A percentile compares a stretch with the other conserved stretches of the same genome.
Conservation (phyloP, 331 rosid species). For the Cucumis variabilis region DNA sequence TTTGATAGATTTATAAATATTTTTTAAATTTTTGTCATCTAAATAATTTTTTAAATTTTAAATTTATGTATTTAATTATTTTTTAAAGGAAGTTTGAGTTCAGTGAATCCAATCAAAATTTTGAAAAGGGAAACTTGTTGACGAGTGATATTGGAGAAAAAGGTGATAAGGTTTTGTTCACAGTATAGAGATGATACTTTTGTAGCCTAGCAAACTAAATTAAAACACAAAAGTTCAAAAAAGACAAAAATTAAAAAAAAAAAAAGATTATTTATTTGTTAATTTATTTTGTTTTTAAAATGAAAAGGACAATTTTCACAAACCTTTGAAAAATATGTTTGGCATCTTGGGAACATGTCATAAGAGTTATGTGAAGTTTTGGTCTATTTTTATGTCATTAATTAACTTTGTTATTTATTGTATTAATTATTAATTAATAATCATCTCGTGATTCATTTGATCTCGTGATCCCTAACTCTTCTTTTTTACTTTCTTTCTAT, state of each 20-base stretch:
- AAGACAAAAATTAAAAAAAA: neutral
- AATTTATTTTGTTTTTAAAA: too few relatives aligned
- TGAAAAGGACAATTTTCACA: constrained; percentile 15
- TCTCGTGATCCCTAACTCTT: neutral
- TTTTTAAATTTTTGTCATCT: too few relatives aligned
- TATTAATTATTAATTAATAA: neutral
- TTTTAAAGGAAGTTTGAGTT: neutral
- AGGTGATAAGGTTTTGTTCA: neutral
- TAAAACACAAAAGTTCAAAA: neutral
- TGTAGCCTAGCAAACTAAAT: neutral
- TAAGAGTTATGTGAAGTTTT: constrained; percentile 28
- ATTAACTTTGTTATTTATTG: neutral
- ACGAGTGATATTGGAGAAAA: neutral
- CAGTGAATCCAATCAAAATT: neutral
- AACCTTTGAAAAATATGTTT: neutral
- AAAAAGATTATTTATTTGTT: neutral
- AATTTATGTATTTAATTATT: neutral
- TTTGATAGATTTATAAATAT: too few relatives aligned
- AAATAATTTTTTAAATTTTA: too few relatives aligned
- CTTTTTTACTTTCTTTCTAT: neutral
- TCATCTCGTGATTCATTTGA: constrained; percentile 5
- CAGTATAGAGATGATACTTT: constrained; percentile 15
- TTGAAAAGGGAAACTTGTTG: neutral
- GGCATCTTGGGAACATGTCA: constrained; percentile 28
- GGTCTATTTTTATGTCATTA: constrained; percentile 21